Conservation (phyloP, 441 rosid species). For the Arabidopsis lyrata region DNA sequence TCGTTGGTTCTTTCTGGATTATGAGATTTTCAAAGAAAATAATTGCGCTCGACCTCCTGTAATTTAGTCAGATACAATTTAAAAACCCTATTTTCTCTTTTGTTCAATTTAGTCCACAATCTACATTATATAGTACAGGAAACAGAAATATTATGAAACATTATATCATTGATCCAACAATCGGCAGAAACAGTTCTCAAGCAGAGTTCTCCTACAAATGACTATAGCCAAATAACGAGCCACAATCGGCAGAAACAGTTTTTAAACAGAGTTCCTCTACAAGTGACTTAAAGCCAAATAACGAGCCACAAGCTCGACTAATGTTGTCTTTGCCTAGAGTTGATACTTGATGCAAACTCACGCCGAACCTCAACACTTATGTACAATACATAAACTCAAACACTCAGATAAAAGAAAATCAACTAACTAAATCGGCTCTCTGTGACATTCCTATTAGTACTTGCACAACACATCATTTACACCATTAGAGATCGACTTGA, state of each 20-base stretch:
- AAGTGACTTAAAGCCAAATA: constrained; percentile 13
- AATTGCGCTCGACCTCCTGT: background rate
- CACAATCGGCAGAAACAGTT: constrained; percentile 7
- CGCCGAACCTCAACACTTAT: constrained; percentile 20
- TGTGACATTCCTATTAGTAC: constrained; percentile 26
- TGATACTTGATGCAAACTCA: constrained; percentile 34
- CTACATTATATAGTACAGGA: background rate
- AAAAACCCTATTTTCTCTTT: background rate
- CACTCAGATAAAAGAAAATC: background rate
- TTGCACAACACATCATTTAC: constrained; percentile 47
- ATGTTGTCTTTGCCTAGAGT: background rate
- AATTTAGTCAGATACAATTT: background rate
- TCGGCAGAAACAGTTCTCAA: constrained; percentile 10
- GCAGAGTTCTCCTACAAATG: background rate
- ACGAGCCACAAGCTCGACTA: background rate
- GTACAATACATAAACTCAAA: constrained; percentile 24
- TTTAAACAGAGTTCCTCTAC: constrained; percentile 1
- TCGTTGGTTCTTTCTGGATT: constrained; percentile 67
- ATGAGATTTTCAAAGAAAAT: constrained; percentile 32
- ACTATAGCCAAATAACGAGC: too few relatives aligned
- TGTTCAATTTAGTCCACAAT: background rate
- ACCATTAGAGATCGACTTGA: constrained; percentile 19
- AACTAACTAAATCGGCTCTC: constrained; percentile 34
- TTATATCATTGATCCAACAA: background rate
- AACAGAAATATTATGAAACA: background rate